A percentile compares a stretch with the other conserved stretches of the same genome.
phyloP scores from a whole-genome alignment of 306 rosid genomes.

The Lathyrus tuberosus region DNA sequence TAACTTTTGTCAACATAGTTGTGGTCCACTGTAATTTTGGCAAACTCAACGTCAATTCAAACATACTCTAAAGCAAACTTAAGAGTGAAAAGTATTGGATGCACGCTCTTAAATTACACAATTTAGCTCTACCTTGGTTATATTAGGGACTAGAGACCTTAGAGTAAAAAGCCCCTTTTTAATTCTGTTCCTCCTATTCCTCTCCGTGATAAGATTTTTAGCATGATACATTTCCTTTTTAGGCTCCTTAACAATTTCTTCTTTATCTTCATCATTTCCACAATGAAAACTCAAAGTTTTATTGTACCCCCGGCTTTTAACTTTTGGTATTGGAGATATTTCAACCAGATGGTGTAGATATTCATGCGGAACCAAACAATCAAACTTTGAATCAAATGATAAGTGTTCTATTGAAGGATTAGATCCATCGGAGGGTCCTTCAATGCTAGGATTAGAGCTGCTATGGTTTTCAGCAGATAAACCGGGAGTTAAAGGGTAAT shows the following conservation, averaged over 20 bases:
- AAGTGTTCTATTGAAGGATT: conserved; percentile 56
- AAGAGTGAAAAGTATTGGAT: conserved; percentile 1
- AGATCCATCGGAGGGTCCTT: conserved; percentile 62
- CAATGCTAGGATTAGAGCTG: conserved; percentile 54
- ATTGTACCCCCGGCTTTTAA: conserved; percentile 26
- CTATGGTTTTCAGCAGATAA: conserved; percentile 37
- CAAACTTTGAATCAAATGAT: conserved; percentile 46
- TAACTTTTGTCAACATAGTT: no score
- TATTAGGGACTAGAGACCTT: conserved; percentile 83
- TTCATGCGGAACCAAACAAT: conserved; percentile 29
- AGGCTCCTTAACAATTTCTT: conserved; percentile 37
- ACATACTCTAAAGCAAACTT: conserved; percentile 8
- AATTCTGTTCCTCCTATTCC: conserved; percentile 78
- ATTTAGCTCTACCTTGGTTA: conserved; percentile 67
- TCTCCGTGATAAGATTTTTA: conserved; percentile 75
- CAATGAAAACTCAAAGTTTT: conserved; percentile 37
- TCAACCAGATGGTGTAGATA: conserved; percentile 35
- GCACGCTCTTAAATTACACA: neutral
- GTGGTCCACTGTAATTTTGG: neutral
- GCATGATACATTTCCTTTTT: conserved; percentile 49
- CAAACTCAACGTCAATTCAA: neutral
- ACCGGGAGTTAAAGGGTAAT: conserved; percentile 41
- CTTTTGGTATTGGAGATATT: conserved; percentile 35
- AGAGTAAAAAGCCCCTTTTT: conserved; percentile 55
- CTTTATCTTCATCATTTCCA: conserved; percentile 38